Percentiles rank a stretch among this genome's conserved stretches.
phyloP scores from a whole-genome alignment of 768 basidiomycete genomes.

The Mycena galericulata region DNA sequence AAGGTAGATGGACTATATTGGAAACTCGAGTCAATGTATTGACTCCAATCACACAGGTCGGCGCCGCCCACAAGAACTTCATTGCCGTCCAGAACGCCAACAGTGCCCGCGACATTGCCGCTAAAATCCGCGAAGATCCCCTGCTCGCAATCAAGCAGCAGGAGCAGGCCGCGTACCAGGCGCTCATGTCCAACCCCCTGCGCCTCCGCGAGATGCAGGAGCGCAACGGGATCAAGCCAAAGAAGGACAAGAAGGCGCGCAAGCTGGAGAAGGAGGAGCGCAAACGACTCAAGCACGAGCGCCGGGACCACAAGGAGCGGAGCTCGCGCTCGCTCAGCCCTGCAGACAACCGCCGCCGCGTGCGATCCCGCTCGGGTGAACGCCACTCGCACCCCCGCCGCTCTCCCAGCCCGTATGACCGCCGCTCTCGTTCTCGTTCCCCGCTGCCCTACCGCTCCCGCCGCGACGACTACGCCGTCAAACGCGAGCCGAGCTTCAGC shows the following conservation, averaged over 20 bases:
- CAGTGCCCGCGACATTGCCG: slow-evolving; percentile 84
- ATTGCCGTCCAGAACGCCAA: slow-evolving; percentile 97
- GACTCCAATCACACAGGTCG: slow-evolving; percentile 61
- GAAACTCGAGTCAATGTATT: slow-evolving; percentile 20
- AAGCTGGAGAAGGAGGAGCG: slow-evolving; percentile 61
- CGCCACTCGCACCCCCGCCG: slow-evolving; percentile 53
- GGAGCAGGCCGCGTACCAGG: slow-evolving; percentile 92
- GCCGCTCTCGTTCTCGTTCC: slow-evolving; percentile 45
- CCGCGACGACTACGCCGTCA: slow-evolving; percentile 42
- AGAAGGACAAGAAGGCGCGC: slow-evolving; percentile 80
- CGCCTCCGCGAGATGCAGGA: slow-evolving; percentile 86
- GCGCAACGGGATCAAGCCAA: slow-evolving; percentile 82
- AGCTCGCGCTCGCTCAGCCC: slow-evolving; percentile 48
- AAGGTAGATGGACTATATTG: slow-evolving; percentile 60
- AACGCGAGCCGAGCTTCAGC: slow-evolving; percentile 39
- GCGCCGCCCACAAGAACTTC: slow-evolving; percentile 91
- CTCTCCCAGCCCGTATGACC: slow-evolving; percentile 57
- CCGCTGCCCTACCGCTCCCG: slow-evolving; percentile 41
- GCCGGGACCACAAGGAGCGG: slow-evolving; percentile 43
- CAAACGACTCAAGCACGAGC: slow-evolving; percentile 55
- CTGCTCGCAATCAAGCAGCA: slow-evolving; percentile 98
- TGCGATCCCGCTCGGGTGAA: slow-evolving; percentile 45
- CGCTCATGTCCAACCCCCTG: slow-evolving; percentile 87
- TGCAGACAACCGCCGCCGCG: slow-evolving; percentile 30
- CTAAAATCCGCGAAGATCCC: slow-evolving; percentile 97